Evolutionary conservation across 768 basidiomycete species (phyloP).

Genomic region (Mycena haematopus): DNA sequence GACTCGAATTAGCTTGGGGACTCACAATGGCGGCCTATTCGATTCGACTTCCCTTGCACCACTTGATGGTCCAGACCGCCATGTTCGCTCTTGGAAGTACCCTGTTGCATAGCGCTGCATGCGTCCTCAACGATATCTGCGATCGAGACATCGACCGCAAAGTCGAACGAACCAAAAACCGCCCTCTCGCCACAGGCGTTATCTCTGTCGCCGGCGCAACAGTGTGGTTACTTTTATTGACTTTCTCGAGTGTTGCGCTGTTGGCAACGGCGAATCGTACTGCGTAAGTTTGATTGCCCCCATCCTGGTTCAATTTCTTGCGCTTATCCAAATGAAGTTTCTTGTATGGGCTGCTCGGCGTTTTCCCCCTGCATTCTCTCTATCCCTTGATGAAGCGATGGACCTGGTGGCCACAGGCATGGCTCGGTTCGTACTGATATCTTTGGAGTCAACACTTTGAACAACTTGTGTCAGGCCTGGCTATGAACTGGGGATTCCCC

Average conservation of each 20-base stretch:
- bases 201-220: conserved; percentile 26
- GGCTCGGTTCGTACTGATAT: conserved; percentile 32
- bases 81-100: conserved; percentile 25
- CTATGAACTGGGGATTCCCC: conserved; percentile 7
- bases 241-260: background rate
- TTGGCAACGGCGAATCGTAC: background rate
- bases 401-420: conserved; percentile 39
- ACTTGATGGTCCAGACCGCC: conserved; percentile 22
- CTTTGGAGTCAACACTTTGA: background rate
- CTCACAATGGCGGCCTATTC: conserved; percentile 31
- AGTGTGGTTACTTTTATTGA: background rate
- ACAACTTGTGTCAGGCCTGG: background rate
- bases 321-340: conserved; percentile 9
- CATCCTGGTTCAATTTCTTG: background rate
- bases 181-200: conserved; percentile 32
- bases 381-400: conserved; percentile 39
- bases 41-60: conserved; percentile 14
- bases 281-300: background rate
- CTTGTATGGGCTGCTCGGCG: conserved; percentile 27
- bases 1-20: conserved; percentile 24
- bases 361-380: conserved; percentile 32
- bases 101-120: conserved; percentile 33
- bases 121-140: conserved; percentile 38
- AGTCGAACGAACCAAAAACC: conserved; percentile 35
- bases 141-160: conserved; percentile 35